These are phyloP conservation scores for Rhodomyrtus tomentosa DNA, from an alignment of 345 rosid species.

Conservation along the genomic window DNA sequence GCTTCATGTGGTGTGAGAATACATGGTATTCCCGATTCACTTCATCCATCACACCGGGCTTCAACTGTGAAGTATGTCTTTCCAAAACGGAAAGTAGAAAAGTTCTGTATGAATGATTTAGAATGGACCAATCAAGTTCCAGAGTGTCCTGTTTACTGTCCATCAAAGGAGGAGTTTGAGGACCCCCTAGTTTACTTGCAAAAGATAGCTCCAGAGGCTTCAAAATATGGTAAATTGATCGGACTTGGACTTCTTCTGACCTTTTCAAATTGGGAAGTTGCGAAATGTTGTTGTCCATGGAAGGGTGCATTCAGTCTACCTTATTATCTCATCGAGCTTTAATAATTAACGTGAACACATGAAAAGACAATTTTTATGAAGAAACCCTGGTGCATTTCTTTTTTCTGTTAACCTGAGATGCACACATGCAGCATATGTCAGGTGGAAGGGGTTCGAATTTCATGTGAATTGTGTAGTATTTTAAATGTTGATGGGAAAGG, in stretches of 20 bases:
- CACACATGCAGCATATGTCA: not conserved
- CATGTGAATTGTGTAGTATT: not conserved
- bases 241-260: not conserved
- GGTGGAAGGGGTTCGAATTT: not conserved
- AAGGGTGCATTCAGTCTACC: not conserved
- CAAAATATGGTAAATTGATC: conserved; percentile 60
- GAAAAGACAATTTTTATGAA: not conserved
- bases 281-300: not conserved
- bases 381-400: not conserved
- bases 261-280: not conserved
- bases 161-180: conserved; percentile 92
- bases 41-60: conserved; percentile 17
- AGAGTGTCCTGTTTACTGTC: conserved; percentile 89
- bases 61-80: conserved; percentile 36
- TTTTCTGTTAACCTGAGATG: not conserved
- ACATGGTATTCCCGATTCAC: conserved; percentile 29
- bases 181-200: conserved; percentile 90
- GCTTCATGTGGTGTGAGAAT: conserved; percentile 75
- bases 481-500: not conserved
- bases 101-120: conserved; percentile 56
- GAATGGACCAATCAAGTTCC: conserved; percentile 87
- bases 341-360: not conserved
- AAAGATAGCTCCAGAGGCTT: conserved; percentile 92
- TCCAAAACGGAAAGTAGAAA: conserved; percentile 57
- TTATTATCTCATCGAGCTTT: not conserved